Evolutionary conservation across 192 early-diverging fungal genomes (phyloP).

Genomic region (Coemansia sp.): DNA sequence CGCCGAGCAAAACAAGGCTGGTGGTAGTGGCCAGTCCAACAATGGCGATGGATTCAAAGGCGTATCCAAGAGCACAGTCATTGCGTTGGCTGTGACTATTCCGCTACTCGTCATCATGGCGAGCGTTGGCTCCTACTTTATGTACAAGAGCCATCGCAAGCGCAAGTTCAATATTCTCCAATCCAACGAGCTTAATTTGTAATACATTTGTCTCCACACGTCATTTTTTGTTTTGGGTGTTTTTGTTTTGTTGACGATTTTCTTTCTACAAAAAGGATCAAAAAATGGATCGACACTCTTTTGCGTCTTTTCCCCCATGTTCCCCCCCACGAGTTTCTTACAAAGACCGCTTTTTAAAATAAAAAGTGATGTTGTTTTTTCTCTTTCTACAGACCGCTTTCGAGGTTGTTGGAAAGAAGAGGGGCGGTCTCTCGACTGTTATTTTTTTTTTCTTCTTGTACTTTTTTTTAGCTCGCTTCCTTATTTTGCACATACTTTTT

Average conservation of each 20-base stretch:
- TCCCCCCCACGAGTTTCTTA: background rate
- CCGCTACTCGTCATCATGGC: constrained; percentile 15
- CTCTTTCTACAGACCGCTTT: background rate
- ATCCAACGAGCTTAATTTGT: background rate
- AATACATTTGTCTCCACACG: too few relatives aligned
- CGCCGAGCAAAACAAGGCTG: background rate
- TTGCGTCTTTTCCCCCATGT: too few relatives aligned
- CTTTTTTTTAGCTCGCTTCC: background rate
- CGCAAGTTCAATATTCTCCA: background rate
- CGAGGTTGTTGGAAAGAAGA: background rate
- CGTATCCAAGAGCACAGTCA: constrained; percentile 12
- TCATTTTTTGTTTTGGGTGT: background rate
- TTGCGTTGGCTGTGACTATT: constrained; percentile 25
- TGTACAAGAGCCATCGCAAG: constrained; percentile 12
- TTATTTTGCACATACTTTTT: background rate
- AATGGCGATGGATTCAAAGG: background rate
- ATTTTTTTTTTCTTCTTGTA: background rate
- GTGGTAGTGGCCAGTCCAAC: background rate
- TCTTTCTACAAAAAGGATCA: background rate
- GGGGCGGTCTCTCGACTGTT: too few relatives aligned
- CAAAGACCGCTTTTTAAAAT: background rate
- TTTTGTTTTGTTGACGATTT: background rate
- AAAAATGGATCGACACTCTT: background rate
- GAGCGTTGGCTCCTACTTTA: constrained; percentile 9
- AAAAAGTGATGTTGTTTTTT: background rate